These are phyloP conservation scores for Jaltomata sinuosa DNA, from an alignment of 257 asterid species.

Conservation along the genomic window DNA sequence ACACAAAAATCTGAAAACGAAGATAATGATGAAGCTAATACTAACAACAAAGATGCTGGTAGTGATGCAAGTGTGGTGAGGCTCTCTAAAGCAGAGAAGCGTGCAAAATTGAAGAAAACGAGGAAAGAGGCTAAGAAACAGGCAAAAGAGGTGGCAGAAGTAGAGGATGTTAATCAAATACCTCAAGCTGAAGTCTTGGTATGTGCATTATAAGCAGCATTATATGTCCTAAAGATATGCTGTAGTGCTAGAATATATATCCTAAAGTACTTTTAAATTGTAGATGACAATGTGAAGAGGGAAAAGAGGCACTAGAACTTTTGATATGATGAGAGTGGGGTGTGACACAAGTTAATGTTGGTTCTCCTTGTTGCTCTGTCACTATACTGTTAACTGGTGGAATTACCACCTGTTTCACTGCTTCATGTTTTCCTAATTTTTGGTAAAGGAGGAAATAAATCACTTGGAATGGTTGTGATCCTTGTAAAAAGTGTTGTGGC, in stretches of 20 bases:
- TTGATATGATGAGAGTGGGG: background rate
- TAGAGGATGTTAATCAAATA: slow-evolving; percentile 42
- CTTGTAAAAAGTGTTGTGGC: background rate
- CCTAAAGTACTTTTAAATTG: background rate
- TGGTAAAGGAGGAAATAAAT: background rate
- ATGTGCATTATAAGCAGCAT: slow-evolving; percentile 6
- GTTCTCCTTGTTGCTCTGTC: background rate
- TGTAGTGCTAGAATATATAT: background rate
- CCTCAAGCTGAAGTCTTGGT: slow-evolving; percentile 86
- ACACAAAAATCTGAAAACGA: slow-evolving; percentile 34
- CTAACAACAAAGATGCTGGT: slow-evolving; percentile 16
- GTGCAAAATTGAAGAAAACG: slow-evolving; percentile 56
- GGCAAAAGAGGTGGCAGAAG: slow-evolving; percentile 31
- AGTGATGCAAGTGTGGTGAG: slow-evolving; percentile 25
- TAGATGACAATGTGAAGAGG: background rate
- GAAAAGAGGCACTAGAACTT: background rate
- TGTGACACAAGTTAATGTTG: background rate
- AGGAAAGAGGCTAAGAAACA: slow-evolving; percentile 89
- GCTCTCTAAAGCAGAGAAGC: slow-evolving; percentile 71
- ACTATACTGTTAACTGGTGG: background rate
- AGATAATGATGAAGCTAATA: slow-evolving; percentile 29
- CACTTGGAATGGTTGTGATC: background rate
- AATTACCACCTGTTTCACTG: background rate
- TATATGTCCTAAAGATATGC: background rate
- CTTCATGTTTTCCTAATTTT: background rate